These are phyloP conservation scores for Geranium brycei DNA, from an alignment of 345 rosid genomes.

Conservation along the genomic window DNA sequence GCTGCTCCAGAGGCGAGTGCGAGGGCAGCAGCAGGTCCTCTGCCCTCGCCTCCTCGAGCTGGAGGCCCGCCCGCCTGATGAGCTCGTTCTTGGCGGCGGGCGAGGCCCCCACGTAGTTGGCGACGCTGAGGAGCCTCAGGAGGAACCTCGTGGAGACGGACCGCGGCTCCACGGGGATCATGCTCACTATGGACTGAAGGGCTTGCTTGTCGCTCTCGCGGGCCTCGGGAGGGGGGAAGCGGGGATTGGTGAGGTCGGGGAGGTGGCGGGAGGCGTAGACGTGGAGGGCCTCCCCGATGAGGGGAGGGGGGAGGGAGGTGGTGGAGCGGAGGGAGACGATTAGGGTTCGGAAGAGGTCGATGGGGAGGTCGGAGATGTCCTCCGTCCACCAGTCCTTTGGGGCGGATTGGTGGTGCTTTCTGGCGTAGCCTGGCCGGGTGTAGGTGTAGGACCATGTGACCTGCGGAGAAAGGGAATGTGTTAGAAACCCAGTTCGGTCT, in stretches of 20 bases:
- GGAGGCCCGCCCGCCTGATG: slow-evolving; percentile 52
- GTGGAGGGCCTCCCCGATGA: slow-evolving; percentile 86
- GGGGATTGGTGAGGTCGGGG: slow-evolving; percentile 36
- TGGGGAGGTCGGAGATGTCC: slow-evolving; percentile 74
- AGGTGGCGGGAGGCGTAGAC: slow-evolving; percentile 86
- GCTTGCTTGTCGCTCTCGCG: slow-evolving; percentile 34
- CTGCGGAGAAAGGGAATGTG: slow-evolving; percentile 21
- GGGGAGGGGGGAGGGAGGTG: slow-evolving; percentile 50
- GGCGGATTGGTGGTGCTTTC: slow-evolving; percentile 37
- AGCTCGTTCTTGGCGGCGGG: slow-evolving; percentile 62
- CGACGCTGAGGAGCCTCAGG: slow-evolving; percentile 70
- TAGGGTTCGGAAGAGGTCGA: slow-evolving; percentile 78
- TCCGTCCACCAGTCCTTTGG: slow-evolving; percentile 99
- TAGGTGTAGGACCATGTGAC: slow-evolving; percentile 91
- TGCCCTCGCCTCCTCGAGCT: slow-evolving; percentile 66
- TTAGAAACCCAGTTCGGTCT: no score
- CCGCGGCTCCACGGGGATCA: slow-evolving; percentile 72
- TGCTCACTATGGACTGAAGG: slow-evolving; percentile 59
- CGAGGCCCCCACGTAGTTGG: slow-evolving; percentile 57
- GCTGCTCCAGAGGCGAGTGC: slow-evolving; percentile 28
- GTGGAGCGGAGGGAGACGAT: slow-evolving; percentile 59
- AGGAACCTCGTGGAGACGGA: slow-evolving; percentile 76
- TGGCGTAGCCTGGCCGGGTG: slow-evolving; percentile 59
- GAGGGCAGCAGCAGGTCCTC: slow-evolving; percentile 58
- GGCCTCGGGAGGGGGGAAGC: slow-evolving; percentile 5